A percentile compares a stretch with the other conserved stretches of the same genome.
Conservation (phyloP, 2,329 filamentous ascomycete genomes). For the Ceratocystis destructans region DNA sequence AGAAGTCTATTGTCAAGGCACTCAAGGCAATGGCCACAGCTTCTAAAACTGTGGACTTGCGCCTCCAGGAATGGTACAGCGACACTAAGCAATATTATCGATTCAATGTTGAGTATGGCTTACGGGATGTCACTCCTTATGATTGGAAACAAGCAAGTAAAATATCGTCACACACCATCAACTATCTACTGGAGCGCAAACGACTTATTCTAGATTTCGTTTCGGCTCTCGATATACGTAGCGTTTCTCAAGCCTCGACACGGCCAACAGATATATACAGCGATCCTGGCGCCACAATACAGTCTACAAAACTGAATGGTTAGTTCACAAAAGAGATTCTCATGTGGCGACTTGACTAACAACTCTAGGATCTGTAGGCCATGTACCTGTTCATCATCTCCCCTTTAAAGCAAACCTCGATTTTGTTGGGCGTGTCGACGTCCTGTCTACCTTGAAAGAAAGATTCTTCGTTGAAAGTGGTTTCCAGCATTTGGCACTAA, state of each 20-base stretch:
- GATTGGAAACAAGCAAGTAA: slow-evolving; percentile 23
- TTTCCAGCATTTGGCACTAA: not conserved
- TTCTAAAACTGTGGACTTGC: not conserved
- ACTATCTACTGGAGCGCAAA: slow-evolving; percentile 20
- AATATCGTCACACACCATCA: slow-evolving; percentile 22
- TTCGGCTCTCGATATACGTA: not conserved
- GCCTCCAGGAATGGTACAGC: slow-evolving; percentile 19
- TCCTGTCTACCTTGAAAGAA: not conserved
- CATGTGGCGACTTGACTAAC: not conserved
- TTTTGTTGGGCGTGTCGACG: not conserved
- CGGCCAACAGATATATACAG: too few relatives aligned
- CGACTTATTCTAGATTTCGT: not conserved
- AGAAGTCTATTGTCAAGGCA: not conserved
- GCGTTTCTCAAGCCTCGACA: too few relatives aligned
- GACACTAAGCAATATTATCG: slow-evolving; percentile 21
- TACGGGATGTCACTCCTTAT: slow-evolving; percentile 22
- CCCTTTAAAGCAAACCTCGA: not conserved
- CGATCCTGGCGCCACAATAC: not conserved
- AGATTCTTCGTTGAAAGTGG: not conserved
- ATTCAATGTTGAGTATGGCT: slow-evolving; percentile 24
- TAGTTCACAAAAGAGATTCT: not conserved
- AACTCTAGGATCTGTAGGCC: not conserved
- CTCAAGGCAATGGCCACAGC: not conserved
- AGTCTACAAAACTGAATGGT: not conserved
- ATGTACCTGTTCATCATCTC: not conserved